phyloP scores from a whole-genome alignment of 805 yeast genomes.

The Scheffersomyces amazonensis region DNA sequence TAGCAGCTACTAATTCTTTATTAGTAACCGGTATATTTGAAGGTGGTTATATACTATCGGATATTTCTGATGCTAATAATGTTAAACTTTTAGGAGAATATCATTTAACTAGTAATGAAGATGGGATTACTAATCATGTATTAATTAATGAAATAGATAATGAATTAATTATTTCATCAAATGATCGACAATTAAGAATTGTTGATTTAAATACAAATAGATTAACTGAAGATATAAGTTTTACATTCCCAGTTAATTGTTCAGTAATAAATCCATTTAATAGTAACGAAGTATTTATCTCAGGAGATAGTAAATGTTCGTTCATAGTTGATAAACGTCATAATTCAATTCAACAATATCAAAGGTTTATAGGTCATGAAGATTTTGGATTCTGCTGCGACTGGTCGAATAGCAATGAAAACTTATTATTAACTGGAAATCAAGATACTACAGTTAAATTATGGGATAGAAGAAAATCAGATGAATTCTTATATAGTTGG shows the following conservation, averaged over 20 bases:
- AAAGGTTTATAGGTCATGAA: conserved; percentile 38
- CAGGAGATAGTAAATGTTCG: conserved; percentile 48
- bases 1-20: conserved; percentile 39
- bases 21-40: conserved; percentile 54
- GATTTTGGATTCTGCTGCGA: conserved; percentile 62
- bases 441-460: conserved; percentile 58
- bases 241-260: conserved; percentile 52
- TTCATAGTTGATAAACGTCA: conserved; percentile 44
- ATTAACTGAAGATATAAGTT: conserved; percentile 10
- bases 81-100: conserved; percentile 27
- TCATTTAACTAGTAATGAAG: conserved; percentile 37
- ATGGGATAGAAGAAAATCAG: conserved; percentile 47
- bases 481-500: conserved; percentile 28
- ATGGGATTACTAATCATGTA: conserved; percentile 54
- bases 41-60: conserved; percentile 46
- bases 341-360: not conserved
- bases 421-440: conserved; percentile 51
- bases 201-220: conserved; percentile 30
- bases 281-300: conserved; percentile 38
- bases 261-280: conserved; percentile 39
- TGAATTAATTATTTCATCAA: conserved; percentile 46
- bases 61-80: conserved; percentile 21
- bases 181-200: conserved; percentile 43
- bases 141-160: conserved; percentile 26
- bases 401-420: conserved; percentile 46